These are phyloP conservation scores for Chytridiales sp. DNA, from an alignment of 371 early-diverging fungal genomes.

Conservation along the genomic window DNA sequence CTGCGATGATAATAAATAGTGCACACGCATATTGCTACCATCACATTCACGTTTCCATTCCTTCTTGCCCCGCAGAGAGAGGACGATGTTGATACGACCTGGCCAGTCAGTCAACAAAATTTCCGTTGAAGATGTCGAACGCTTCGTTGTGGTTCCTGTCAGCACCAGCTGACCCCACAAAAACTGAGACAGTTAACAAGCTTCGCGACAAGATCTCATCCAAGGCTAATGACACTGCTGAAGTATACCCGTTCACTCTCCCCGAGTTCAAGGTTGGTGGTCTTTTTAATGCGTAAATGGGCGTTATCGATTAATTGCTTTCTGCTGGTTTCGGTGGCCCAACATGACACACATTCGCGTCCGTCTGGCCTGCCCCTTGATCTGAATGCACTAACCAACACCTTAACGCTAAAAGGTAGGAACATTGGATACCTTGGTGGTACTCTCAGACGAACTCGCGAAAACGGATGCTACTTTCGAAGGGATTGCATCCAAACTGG, in stretches of 20 bases:
- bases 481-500: constrained; percentile 69
- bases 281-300: too few species aligned
- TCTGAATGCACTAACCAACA: constrained; percentile 4
- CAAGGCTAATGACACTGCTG: constrained; percentile 48
- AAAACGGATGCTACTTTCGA: constrained; percentile 82
- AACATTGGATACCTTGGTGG: constrained; percentile 86
- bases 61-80: too few species aligned
- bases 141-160: constrained; percentile 40
- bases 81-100: too few species aligned
- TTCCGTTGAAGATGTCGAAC: too few species aligned
- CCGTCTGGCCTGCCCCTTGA: constrained; percentile 2
- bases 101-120: too few species aligned
- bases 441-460: constrained; percentile 88
- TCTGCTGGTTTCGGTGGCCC: too few species aligned
- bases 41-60: too few species aligned
- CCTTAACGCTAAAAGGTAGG: constrained; percentile 67
- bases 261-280: constrained; percentile 69
- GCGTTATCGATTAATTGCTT: too few species aligned
- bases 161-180: constrained; percentile 52
- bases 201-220: constrained; percentile 48
- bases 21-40: too few species aligned
- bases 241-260: constrained; percentile 64
- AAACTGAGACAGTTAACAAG: constrained; percentile 47
- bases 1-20: too few species aligned
- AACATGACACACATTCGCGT: too few species aligned